A percentile compares a stretch with the other conserved stretches of the same genome.
phyloP scores from a whole-genome alignment of 805 yeast species.

The Saccharomycopsis oosterbeekiorum region DNA sequence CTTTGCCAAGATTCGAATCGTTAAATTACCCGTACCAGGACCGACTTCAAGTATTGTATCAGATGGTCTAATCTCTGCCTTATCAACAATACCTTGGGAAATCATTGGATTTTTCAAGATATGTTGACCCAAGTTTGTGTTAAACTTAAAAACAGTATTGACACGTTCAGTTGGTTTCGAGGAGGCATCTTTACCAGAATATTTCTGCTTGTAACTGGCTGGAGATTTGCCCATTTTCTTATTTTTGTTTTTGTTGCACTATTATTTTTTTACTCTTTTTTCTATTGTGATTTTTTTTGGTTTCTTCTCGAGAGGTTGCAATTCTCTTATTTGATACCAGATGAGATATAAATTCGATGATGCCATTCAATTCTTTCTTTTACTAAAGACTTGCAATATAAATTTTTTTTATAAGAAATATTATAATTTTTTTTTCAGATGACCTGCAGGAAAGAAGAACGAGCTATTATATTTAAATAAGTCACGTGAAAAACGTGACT shows the following conservation, averaged over 20 bases:
- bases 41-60: conserved; percentile 95
- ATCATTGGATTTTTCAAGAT: conserved; percentile 91
- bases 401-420: background rate
- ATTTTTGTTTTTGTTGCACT: background rate
- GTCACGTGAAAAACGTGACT: background rate
- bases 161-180: conserved; percentile 60
- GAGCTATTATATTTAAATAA: too few relatives aligned
- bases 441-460: background rate
- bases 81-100: conserved; percentile 97
- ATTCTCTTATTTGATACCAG: background rate
- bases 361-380: too few relatives aligned
- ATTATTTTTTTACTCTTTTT: background rate
- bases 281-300: too few relatives aligned
- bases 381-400: too few relatives aligned
- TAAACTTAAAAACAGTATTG: conserved; percentile 88
- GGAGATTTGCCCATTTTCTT: conserved; percentile 14
- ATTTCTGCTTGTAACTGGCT: conserved; percentile 12
- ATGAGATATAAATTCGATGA: background rate
- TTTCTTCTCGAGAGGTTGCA: background rate
- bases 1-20: conserved; percentile 84
- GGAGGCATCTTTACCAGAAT: conserved; percentile 1
- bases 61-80: conserved; percentile 85
- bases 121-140: conserved; percentile 95
- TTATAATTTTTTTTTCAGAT: background rate
- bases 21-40: conserved; percentile 98